A percentile compares a stretch with the other conserved stretches of the same genome.
Conservation (phyloP, 441 rosid species). For the Pelargonium hybrid region DNA sequence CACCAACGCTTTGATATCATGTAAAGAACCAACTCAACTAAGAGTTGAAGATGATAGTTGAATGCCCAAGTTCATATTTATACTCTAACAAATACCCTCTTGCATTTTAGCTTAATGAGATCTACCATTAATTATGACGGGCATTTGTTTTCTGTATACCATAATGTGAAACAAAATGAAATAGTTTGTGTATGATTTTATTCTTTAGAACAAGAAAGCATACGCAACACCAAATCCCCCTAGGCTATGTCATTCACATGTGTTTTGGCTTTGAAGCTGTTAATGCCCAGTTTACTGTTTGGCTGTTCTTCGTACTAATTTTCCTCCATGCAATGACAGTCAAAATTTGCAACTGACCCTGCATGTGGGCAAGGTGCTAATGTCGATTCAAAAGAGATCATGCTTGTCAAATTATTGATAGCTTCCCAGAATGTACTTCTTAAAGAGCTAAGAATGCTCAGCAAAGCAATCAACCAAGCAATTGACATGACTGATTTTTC, state of each 20-base stretch:
- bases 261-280: constrained; percentile 3
- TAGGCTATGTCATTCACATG: not conserved
- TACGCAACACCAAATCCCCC: constrained; percentile 1
- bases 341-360: constrained; percentile 31
- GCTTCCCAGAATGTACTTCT: constrained; percentile 52
- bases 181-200: not conserved
- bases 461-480: constrained; percentile 43
- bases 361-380: constrained; percentile 36
- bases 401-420: constrained; percentile 56
- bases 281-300: not conserved
- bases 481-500: constrained; percentile 48
- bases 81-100: not conserved
- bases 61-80: too few species aligned
- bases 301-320: not conserved
- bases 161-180: not conserved
- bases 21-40: too few species aligned
- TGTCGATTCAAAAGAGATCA: constrained; percentile 34
- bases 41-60: too few species aligned
- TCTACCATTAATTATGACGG: not conserved
- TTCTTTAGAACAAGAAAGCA: not conserved
- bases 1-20: too few species aligned
- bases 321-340: constrained; percentile 16
- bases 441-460: constrained; percentile 51
- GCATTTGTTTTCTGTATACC: not conserved
- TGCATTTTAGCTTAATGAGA: not conserved